A percentile compares a stretch with the other conserved stretches of the same genome.
Evolutionary conservation across 108 stramenopile genomes (phyloP).

Genomic region (Pinguiococcus pyrenoidosus): DNA sequence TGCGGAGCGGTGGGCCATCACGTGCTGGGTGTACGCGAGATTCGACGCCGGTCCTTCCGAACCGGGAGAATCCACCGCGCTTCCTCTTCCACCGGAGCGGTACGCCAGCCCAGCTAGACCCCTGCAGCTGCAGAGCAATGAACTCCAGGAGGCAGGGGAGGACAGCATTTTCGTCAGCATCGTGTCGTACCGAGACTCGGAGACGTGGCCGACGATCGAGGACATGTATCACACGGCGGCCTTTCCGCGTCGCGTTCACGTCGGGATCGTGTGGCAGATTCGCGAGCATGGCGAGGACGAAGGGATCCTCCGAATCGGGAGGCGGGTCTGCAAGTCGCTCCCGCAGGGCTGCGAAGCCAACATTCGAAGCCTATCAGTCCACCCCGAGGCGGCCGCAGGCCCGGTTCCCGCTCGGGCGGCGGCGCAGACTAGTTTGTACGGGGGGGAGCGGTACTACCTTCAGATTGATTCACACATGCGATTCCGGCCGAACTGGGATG

Average conservation of each 20-base stretch:
- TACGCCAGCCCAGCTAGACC: no score
- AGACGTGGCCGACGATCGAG: conserved; percentile 52
- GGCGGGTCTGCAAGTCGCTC: conserved; percentile 4
- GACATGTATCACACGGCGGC: conserved; percentile 47
- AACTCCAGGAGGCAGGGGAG: no score
- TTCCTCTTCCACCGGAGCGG: no score
- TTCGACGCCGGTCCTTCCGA: no score
- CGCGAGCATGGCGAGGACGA: conserved; percentile 1
- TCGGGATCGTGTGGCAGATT: conserved; percentile 57
- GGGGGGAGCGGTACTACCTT: conserved; percentile 65
- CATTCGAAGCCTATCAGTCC: neutral
- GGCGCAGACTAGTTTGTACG: conserved; percentile 49
- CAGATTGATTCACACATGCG: conserved; percentile 83
- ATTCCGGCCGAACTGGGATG: conserved; percentile 23
- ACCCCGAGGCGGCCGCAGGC: conserved; percentile 34
- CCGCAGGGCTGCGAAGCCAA: no score
- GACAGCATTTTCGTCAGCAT: conserved; percentile 69
- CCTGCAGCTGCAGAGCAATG: no score
- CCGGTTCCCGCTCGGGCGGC: conserved; percentile 64
- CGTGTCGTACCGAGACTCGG: conserved; percentile 62
- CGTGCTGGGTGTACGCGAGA: no score
- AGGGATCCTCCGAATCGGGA: neutral
- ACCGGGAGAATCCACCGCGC: no score
- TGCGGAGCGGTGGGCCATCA: no score
- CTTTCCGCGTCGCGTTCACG: conserved; percentile 43